Conservation (phyloP, 1,284 basidiomycete genomes). For the Puccinia coronata region DNA sequence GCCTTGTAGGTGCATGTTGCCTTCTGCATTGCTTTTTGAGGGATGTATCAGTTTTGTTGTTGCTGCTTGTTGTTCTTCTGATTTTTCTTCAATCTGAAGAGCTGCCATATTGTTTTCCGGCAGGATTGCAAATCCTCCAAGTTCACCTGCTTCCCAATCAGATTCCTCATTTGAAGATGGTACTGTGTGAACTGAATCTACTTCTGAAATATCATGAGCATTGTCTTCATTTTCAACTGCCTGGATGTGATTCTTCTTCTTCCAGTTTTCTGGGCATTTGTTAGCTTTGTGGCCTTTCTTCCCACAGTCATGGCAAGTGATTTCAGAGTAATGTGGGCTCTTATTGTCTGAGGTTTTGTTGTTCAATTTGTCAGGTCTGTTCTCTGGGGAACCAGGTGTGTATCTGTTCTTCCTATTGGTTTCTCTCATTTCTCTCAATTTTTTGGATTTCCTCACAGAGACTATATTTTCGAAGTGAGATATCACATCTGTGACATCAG, state of each 20-base stretch:
- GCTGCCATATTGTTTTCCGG: not conserved
- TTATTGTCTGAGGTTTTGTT: not conserved
- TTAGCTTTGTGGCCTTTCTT: not conserved
- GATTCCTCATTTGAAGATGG: not conserved
- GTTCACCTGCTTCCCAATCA: not conserved
- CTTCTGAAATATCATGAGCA: not conserved
- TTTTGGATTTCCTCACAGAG: not conserved
- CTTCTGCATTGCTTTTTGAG: not conserved
- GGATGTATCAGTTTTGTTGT: not conserved
- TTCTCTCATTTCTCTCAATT: not conserved
- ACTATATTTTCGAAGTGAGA: not conserved
- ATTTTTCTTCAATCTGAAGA: not conserved
- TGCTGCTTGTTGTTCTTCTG: not conserved
- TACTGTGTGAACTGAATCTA: not conserved
- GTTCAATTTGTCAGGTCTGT: not conserved
- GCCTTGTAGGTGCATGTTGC: not conserved
- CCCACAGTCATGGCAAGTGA: not conserved
- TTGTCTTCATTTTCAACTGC: not conserved
- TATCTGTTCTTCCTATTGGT: not conserved
- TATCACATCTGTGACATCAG: not conserved
- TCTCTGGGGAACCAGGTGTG: not conserved
- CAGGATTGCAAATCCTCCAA: not conserved
- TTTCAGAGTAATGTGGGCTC: not conserved
- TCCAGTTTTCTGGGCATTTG: not conserved
- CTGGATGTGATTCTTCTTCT: not conserved